These are phyloP conservation scores for Cystobasidium pallidum DNA, from an alignment of 1,284 basidiomycete genomes.

Conservation along the genomic window DNA sequence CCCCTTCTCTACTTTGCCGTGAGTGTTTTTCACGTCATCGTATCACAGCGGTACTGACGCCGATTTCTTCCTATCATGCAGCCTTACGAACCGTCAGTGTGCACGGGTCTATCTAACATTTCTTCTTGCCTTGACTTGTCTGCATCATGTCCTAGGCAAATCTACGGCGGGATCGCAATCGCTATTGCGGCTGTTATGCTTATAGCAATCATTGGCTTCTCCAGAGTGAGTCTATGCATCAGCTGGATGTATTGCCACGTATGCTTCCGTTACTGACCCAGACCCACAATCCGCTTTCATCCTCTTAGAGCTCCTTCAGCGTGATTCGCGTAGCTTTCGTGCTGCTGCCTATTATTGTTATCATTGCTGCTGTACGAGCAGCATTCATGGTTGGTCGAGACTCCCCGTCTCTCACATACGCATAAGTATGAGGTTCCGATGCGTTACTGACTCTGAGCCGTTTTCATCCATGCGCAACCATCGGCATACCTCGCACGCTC, in stretches of 20 bases:
- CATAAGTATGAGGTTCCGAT: no score
- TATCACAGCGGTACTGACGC: constrained; percentile 12
- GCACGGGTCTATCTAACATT: not conserved
- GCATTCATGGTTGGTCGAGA: constrained; percentile 69
- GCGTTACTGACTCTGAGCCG: no score
- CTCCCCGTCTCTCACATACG: no score
- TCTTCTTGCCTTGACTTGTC: constrained; percentile 7
- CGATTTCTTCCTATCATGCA: not conserved
- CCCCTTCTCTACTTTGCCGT: constrained; percentile 71
- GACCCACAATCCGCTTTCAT: not conserved
- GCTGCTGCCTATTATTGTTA: constrained; percentile 72
- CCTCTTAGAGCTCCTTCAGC: constrained; percentile 68
- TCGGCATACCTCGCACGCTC: not conserved
- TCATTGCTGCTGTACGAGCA: constrained; percentile 68
- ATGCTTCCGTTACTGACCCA: no score
- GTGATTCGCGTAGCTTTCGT: constrained; percentile 71
- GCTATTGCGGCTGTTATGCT: constrained; percentile 64
- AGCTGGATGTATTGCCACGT: no score
- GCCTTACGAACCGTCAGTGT: constrained; percentile 33
- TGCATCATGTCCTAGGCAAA: constrained; percentile 61
- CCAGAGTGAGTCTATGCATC: constrained; percentile 63
- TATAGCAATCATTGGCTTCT: constrained; percentile 67
- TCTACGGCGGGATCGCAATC: constrained; percentile 73
- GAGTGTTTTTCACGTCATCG: constrained; percentile 63
- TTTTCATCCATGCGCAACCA: no score